phyloP scores from a whole-genome alignment of 805 yeast species.

The Candida maltosa region DNA sequence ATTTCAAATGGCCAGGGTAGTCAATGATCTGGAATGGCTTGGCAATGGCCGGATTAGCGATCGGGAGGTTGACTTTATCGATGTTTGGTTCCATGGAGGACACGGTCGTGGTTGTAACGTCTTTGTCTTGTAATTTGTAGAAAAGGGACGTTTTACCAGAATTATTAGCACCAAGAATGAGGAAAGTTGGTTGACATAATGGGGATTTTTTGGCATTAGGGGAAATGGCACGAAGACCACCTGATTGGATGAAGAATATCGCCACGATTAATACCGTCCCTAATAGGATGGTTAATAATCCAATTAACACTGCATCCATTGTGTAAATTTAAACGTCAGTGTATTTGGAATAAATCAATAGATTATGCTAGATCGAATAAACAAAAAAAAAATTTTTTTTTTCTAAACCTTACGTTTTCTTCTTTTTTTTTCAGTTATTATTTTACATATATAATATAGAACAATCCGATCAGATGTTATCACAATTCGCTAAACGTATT shows the following conservation, averaged over 20 bases:
- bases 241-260: slow-evolving; percentile 22
- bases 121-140: slow-evolving; percentile 20
- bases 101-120: slow-evolving; percentile 24
- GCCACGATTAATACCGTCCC: slow-evolving; percentile 24
- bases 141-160: slow-evolving; percentile 67
- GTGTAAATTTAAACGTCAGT: too few species aligned
- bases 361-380: too few species aligned
- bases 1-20: slow-evolving; percentile 85
- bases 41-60: slow-evolving; percentile 31
- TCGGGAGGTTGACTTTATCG: slow-evolving; percentile 27
- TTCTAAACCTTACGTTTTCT: too few species aligned
- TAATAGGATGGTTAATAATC: slow-evolving; percentile 20
- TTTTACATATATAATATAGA: too few species aligned
- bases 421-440: too few species aligned
- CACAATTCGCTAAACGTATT: too few species aligned
- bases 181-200: slow-evolving; percentile 48
- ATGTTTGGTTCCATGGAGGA: slow-evolving; percentile 38
- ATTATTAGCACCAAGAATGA: slow-evolving; percentile 62
- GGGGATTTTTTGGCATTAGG: slow-evolving; percentile 7
- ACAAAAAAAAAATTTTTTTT: too few species aligned
- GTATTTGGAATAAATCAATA: not conserved
- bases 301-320: slow-evolving; percentile 28
- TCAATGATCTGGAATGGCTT: slow-evolving; percentile 57
- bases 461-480: too few species aligned
- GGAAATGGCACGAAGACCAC: slow-evolving; percentile 11